Conservation (phyloP, 306 rosid genomes). For the Arachis hypogaea region DNA sequence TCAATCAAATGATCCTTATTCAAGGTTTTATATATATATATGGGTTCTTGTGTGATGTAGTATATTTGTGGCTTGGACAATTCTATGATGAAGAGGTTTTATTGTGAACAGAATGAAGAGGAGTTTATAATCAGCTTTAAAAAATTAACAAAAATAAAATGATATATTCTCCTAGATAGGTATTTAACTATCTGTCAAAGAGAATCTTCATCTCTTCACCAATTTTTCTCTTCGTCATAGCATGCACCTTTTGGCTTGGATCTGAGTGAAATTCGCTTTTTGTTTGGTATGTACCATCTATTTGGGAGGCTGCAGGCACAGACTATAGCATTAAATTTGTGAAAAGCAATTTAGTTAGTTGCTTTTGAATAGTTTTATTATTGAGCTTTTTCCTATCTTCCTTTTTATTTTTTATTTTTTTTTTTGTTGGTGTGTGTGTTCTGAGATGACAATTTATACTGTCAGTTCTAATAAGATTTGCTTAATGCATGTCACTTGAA, state of each 20-base stretch:
- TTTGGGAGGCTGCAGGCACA: neutral
- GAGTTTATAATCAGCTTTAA: too few species aligned
- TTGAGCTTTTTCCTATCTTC: constrained; percentile 1
- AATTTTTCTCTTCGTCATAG: too few species aligned
- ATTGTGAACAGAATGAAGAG: too few species aligned
- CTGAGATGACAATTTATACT: neutral
- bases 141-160: too few species aligned
- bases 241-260: too few species aligned
- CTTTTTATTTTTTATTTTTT: too few species aligned
- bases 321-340: constrained; percentile 1
- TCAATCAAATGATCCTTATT: neutral
- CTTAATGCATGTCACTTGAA: neutral
- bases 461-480: neutral
- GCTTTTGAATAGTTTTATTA: neutral
- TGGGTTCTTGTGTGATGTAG: neutral
- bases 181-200: too few species aligned
- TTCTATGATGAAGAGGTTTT: too few species aligned
- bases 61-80: too few species aligned
- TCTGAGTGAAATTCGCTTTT: constrained; percentile 1
- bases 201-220: too few species aligned
- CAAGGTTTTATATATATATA: neutral
- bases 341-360: neutral
- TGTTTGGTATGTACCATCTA: constrained; percentile 9
- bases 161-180: too few species aligned
- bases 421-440: too few species aligned